Percentiles rank a stretch among this genome's conserved stretches.
phyloP scores from a whole-genome alignment of 1,284 basidiomycete genomes.

The Pseudozyma hubeiensis region DNA sequence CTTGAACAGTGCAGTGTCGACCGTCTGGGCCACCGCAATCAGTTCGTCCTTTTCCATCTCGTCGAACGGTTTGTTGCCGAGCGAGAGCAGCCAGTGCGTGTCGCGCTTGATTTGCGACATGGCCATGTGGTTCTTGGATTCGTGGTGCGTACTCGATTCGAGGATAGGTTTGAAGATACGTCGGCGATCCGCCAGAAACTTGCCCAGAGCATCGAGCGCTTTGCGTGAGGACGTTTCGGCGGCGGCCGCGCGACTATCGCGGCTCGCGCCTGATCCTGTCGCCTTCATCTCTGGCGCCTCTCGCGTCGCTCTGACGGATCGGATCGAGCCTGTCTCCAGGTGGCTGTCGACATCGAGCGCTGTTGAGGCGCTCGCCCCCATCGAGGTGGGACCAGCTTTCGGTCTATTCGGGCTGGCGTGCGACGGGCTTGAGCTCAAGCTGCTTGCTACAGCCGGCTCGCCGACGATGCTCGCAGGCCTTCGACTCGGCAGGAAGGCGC shows the following conservation, averaged over 20 bases:
- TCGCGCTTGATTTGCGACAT: slow-evolving; percentile 57
- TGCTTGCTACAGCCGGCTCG: slow-evolving; percentile 20
- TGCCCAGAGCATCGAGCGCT: slow-evolving; percentile 62
- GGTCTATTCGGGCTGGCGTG: slow-evolving; percentile 25
- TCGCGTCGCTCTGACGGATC: slow-evolving; percentile 29
- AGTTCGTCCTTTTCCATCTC: slow-evolving; percentile 56
- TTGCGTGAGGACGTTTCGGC: slow-evolving; percentile 27
- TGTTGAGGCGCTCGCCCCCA: slow-evolving; percentile 4
- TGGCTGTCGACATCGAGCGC: slow-evolving; percentile 21
- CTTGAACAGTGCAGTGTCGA: slow-evolving; percentile 96
- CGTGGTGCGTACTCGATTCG: slow-evolving; percentile 37
- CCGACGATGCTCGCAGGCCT: slow-evolving; percentile 52
- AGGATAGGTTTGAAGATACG: slow-evolving; percentile 64
- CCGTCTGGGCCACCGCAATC: slow-evolving; percentile 82
- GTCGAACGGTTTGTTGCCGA: slow-evolving; percentile 53
- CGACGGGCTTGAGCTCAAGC: slow-evolving; percentile 39
- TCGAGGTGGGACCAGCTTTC: slow-evolving; percentile 21
- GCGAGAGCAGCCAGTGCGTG: slow-evolving; percentile 50
- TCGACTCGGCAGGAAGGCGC: slow-evolving; percentile 29
- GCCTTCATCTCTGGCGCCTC: slow-evolving; percentile 44
- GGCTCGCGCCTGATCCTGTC: slow-evolving; percentile 26
- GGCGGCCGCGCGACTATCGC: slow-evolving; percentile 21
- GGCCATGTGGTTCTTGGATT: slow-evolving; percentile 47
- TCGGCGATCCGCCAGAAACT: slow-evolving; percentile 66
- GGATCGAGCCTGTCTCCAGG: slow-evolving; percentile 41